Percentiles rank a stretch among this genome's conserved stretches.
These are phyloP conservation scores for Amaranthus hypochondriacus DNA, from an alignment of 148 eudicot genomes.

Conservation along the genomic window DNA sequence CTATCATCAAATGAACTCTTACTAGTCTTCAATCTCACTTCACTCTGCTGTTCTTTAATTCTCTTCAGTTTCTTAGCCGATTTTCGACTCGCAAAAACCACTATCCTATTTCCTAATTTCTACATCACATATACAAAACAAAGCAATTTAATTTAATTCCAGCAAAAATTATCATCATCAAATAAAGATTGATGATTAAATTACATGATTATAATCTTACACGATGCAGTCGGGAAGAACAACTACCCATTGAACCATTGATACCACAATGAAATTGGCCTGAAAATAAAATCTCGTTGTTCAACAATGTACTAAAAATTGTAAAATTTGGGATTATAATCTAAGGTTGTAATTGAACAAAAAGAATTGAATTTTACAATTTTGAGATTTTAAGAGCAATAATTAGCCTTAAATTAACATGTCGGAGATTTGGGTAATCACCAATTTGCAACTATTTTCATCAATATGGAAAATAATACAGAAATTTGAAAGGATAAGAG, in stretches of 20 bases:
- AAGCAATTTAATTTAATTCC: constrained; percentile 4
- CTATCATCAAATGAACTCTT: constrained; percentile 26
- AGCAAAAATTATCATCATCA: constrained; percentile 1
- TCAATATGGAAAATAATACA: neutral
- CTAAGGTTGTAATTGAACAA: neutral
- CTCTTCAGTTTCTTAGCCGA: constrained; percentile 48
- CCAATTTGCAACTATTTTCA: neutral
- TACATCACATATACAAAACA: constrained; percentile 21
- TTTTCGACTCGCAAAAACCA: constrained; percentile 52
- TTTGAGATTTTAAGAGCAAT: constrained; percentile 4
- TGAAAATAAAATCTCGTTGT: constrained; percentile 24
- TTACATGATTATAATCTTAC: constrained; percentile 28
- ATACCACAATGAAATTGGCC: constrained; percentile 25
- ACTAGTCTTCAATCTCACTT: constrained; percentile 24
- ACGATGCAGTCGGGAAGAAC: constrained; percentile 18
- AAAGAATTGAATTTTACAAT: neutral
- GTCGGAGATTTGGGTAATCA: neutral
- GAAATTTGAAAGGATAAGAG: neutral
- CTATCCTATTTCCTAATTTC: constrained; percentile 33
- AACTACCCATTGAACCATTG: constrained; percentile 9
- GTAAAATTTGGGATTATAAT: constrained; percentile 9
- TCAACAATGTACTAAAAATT: constrained; percentile 16
- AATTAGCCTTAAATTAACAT: no score
- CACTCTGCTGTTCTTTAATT: constrained; percentile 33
- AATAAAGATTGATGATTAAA: neutral